Base-by-base conservation (phyloP, 192 early-diverging fungal genomes). In the Rhizoclosmatium sp. region DNA sequence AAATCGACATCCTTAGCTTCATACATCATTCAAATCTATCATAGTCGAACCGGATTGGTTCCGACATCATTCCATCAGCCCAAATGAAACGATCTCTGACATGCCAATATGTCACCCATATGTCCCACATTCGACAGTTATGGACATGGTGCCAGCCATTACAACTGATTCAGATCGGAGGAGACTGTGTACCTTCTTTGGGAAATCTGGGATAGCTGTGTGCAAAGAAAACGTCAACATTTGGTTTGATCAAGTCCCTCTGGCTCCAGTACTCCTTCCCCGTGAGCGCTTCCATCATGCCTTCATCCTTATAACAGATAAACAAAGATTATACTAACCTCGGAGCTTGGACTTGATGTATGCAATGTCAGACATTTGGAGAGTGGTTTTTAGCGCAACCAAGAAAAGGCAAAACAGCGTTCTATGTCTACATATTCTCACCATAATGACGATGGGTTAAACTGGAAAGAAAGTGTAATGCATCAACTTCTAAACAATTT, bases 131-230 rank as follows among this genome's bases (percentile, higher is more conserved):
- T 31, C 31, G 31, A 31, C 31, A 0, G 31, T 31, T 0, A 31
- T 31, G 31, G 31, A 31, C 31, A 31, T 31, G 31, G 31, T 31
- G 31, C 31, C 31, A 31, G 31, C 31, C 31, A 31, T 31, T 31
- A 31, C 31, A 31, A 31, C 31, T 31, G 31, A 31, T 31, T 31
- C 31, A 31, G 31, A 0, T 31, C 31, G 31, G 51, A 16, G 9
- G 16, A 54, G 51, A 54, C 16, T 54, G 51, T 81, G 47, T 80
- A 93, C 92, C 88, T 91, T 83, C 80, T 89, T 87, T 41, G 95
- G 95, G 81, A 95, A 95, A 84, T 96, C 94, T 9, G 91, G 92
- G 76, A 89, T 89, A 49, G 87, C 85, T 76, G 75, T 47, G 9
- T 56, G 47, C 0, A 9, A 19, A 39, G 4, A 47, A 5, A 10